Evolutionary conservation across 441 rosid species (phyloP).

Genomic region (Syzygium syzygioides): DNA sequence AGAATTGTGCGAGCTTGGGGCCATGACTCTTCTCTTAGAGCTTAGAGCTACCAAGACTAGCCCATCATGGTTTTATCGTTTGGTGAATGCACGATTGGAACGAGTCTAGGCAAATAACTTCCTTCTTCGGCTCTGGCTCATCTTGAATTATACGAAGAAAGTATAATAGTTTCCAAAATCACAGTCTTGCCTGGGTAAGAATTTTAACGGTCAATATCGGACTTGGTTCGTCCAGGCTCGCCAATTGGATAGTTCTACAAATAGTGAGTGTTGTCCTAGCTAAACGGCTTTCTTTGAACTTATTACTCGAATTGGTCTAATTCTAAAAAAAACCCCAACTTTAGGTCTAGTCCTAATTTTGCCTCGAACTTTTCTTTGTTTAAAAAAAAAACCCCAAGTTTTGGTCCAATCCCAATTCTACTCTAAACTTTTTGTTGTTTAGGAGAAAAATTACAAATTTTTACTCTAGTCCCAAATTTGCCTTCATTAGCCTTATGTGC

Average conservation of each 20-base stretch:
- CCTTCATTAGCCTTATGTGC: too few species aligned
- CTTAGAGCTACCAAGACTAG: not conserved
- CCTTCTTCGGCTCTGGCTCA: not conserved
- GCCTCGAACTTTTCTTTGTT: too few species aligned
- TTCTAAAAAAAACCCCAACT: too few species aligned
- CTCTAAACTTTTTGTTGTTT: too few species aligned
- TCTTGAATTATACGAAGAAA: rapidly evolving
- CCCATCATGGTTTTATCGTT: rapidly evolving
- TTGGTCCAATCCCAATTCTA: too few species aligned
- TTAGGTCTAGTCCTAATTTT: too few species aligned
- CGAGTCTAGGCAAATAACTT: not conserved
- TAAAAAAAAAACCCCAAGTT: too few species aligned
- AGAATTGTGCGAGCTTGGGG: not conserved
- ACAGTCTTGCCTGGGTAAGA: not conserved
- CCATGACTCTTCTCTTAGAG: not conserved
- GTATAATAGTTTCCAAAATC: not conserved
- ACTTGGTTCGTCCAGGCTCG: not conserved
- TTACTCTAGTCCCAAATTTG: too few species aligned
- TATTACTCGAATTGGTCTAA: not conserved
- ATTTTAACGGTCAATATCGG: not conserved
- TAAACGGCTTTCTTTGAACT: rapidly evolving
- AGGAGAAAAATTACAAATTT: too few species aligned
- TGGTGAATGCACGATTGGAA: rapidly evolving
- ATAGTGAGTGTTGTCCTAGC: not conserved
- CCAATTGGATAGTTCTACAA: not conserved